Conservation (phyloP, 805 yeast species). For the Kazachstania viticola region DNA sequence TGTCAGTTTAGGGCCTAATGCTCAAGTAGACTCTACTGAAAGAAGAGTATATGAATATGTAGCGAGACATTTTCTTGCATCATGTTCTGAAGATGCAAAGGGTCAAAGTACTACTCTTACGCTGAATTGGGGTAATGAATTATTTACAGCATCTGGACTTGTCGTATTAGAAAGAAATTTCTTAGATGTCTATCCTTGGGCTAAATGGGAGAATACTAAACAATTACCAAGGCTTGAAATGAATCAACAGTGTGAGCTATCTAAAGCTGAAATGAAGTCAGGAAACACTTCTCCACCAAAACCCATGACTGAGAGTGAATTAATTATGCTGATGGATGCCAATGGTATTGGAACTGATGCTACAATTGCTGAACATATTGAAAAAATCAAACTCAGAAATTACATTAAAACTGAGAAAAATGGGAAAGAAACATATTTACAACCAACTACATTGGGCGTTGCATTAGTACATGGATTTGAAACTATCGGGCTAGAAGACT, state of each 20-base stretch:
- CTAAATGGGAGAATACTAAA: constrained; percentile 61
- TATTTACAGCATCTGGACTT: constrained; percentile 62
- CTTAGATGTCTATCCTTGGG: constrained; percentile 68
- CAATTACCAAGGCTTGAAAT: constrained; percentile 51
- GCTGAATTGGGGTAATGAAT: constrained; percentile 69
- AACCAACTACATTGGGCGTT: constrained; percentile 78
- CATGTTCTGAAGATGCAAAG: constrained; percentile 83
- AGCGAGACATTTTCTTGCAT: constrained; percentile 76
- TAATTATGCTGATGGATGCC: constrained; percentile 87
- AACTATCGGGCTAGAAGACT: constrained; percentile 57
- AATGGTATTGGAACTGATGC: constrained; percentile 99
- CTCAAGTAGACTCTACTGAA: constrained; percentile 29
- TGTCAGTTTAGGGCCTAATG: constrained; percentile 25
- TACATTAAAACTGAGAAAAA: constrained; percentile 44
- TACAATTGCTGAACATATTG: constrained; percentile 95
- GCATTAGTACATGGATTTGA: constrained; percentile 85
- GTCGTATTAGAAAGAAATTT: constrained; percentile 65
- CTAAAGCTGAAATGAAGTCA: constrained; percentile 46
- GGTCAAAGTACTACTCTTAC: constrained; percentile 57
- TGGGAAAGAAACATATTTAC: constrained; percentile 34
- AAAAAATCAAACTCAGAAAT: constrained; percentile 56
- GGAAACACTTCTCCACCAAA: constrained; percentile 78
- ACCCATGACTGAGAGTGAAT: constrained; percentile 82
- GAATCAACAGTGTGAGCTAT: constrained; percentile 47
- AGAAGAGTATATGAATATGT: constrained; percentile 77